Evolutionary conservation across 345 rosid genomes (phyloP), one percentile per base, ranked within the genome.

Genomic region (Diplotaxis tenuifolia): DNA sequence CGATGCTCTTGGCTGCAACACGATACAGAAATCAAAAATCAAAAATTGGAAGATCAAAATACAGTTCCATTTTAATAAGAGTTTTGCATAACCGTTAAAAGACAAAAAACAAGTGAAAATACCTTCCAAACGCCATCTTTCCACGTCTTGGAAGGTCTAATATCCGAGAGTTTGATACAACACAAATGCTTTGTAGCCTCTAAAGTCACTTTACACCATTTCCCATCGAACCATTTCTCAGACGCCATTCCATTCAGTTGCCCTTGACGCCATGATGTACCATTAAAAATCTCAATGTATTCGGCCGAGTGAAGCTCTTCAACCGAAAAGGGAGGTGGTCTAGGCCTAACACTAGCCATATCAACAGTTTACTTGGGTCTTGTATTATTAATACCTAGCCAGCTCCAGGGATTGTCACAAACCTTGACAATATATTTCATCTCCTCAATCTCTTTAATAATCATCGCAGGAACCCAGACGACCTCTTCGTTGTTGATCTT

Each of bases 101-200:
- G 45, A 38, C 34, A 3, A 25, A 25, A 29, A 7, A 29, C 9
- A 29, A 29, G 29, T 21, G 21, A 12, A 6, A 38, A 29, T 69
- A 40, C 73, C 65, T 69, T 69, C 73, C 73, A 70, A 58, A 70
- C 31, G 20, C 66, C 45, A 6, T 58, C 57, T 42, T 58, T 56
- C 75, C 75, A 70, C 72, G 45, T 85, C 89, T 75, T 73, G 21
- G 74, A 81, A 68, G 94, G 91, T 77, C 91, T 85, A 36, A 86
- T 19, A 20, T 83, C 84, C n/a, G 84, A 68, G 50, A 74, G 80
- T 63, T 60, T 31, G 42, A 82, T 34, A 50, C 62, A 74, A 73
- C 34, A 45, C 32, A 56, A 71, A 78, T 79, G 78, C 38, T 83
- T 87, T 54, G 58, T 80, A 78, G 77, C 80, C 74, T 82, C 80